phyloP scores from a whole-genome alignment of 495 filamentous ascomycete species.

The Penicillium canariense region DNA sequence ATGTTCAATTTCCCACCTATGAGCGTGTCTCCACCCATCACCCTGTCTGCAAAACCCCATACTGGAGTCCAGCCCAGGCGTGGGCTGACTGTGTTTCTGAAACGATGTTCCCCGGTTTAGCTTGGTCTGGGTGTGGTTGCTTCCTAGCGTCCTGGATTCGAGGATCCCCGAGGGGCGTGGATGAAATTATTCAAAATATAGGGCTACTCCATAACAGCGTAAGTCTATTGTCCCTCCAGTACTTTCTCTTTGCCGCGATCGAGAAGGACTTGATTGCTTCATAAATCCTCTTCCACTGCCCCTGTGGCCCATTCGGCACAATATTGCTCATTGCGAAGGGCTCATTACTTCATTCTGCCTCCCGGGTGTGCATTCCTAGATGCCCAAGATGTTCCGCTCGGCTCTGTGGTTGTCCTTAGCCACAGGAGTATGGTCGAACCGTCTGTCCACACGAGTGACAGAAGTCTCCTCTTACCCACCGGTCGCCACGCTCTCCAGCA shows the following conservation, averaged over 20 bases:
- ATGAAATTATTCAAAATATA: background rate
- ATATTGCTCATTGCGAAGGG: too few relatives aligned
- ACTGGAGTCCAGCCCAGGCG: background rate
- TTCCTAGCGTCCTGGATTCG: background rate
- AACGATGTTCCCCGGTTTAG: background rate
- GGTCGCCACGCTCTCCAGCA: slow-evolving; percentile 16
- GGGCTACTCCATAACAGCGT: background rate
- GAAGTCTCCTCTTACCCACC: background rate
- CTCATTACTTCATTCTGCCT: background rate
- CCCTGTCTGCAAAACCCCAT: background rate
- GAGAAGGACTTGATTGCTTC: too few relatives aligned
- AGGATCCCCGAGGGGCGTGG: background rate
- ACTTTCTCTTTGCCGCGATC: too few relatives aligned
- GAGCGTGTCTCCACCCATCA: background rate
- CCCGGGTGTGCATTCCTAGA: background rate
- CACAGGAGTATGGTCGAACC: slow-evolving; percentile 1
- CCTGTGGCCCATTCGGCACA: background rate
- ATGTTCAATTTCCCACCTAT: slow-evolving; percentile 20
- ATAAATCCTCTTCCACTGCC: too few relatives aligned
- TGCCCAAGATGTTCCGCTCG: background rate
- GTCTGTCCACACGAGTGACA: background rate
- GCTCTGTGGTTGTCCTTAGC: slow-evolving; percentile 7
- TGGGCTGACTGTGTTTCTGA: background rate
- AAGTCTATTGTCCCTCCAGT: background rate
- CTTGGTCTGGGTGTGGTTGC: background rate